Conservation (phyloP, 495 filamentous ascomycete genomes). For the Xylaria grammica region DNA sequence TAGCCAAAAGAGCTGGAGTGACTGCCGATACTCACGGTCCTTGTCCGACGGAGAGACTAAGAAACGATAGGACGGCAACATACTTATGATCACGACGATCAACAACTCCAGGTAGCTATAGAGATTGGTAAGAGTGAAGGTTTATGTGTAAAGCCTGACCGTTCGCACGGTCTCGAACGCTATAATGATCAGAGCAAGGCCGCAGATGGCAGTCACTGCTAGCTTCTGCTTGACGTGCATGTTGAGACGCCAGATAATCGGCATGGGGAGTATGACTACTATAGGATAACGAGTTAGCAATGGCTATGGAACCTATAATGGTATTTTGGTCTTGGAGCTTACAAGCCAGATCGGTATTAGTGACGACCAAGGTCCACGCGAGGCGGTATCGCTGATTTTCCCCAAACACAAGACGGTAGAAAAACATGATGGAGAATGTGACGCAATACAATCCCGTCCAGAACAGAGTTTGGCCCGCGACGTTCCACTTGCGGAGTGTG, state of each 20-base stretch:
- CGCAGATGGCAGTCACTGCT: slow-evolving; percentile 36
- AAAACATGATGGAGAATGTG: slow-evolving; percentile 22
- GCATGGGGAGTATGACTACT: slow-evolving; percentile 36
- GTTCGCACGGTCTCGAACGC: slow-evolving; percentile 25
- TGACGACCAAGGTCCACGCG: background rate
- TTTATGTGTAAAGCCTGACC: slow-evolving; percentile 21
- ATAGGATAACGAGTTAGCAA: background rate
- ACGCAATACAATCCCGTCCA: slow-evolving; percentile 25
- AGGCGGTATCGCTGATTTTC: background rate
- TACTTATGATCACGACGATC: slow-evolving; percentile 19
- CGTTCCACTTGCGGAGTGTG: slow-evolving; percentile 18
- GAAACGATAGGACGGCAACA: background rate
- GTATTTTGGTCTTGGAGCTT: too few relatives aligned
- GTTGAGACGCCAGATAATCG: slow-evolving; percentile 43
- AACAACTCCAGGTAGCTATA: slow-evolving; percentile 26
- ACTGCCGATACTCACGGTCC: background rate
- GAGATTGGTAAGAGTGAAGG: slow-evolving; percentile 13
- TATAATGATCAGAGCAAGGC: slow-evolving; percentile 24
- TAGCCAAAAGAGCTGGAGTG: background rate
- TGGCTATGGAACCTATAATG: background rate
- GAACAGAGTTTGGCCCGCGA: slow-evolving; percentile 12
- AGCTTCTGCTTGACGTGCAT: slow-evolving; percentile 37
- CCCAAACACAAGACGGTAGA: background rate
- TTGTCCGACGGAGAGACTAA: background rate
- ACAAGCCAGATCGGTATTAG: slow-evolving; percentile 8